Conservation (phyloP, 2,329 filamentous ascomycete genomes). For the Acrodontium crateriforme region DNA sequence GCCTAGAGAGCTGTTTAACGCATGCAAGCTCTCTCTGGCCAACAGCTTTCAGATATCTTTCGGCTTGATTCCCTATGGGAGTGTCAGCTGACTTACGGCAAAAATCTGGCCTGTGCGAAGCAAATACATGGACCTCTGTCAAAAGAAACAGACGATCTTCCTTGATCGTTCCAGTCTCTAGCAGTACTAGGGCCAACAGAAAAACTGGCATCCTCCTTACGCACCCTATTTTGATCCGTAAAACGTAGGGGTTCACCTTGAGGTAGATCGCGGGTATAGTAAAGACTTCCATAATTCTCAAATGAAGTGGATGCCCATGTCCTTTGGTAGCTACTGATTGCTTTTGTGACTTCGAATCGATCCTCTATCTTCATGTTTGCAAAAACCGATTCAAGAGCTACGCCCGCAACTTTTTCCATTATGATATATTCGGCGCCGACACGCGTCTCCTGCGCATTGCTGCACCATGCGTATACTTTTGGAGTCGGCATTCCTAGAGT, state of each 20-base stretch:
- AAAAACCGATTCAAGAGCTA: constrained; percentile 1
- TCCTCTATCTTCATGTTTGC: constrained; percentile 10
- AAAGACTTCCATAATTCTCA: constrained; percentile 21
- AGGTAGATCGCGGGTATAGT: constrained; percentile 20
- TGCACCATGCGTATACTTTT: constrained; percentile 4
- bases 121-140: constrained; percentile 27
- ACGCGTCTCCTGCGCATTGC: constrained; percentile 4
- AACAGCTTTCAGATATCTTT: constrained; percentile 22
- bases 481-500: constrained; percentile 9
- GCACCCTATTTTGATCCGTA: constrained; percentile 5
- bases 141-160: constrained; percentile 17
- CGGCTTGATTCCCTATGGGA: constrained; percentile 16
- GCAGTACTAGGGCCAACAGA: constrained; percentile 25
- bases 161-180: constrained; percentile 21
- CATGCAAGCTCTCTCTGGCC: constrained; percentile 22
- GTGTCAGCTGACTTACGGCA: too few species aligned
- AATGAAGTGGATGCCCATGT: constrained; percentile 16
- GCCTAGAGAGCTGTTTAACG: constrained; percentile 14
- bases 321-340: constrained; percentile 15
- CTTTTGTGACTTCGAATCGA: constrained; percentile 14
- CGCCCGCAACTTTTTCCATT: constrained; percentile 13
- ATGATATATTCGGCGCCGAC: constrained; percentile 8
- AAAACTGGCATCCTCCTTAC: constrained; percentile 17
- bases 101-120: too few species aligned
- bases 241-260: constrained; percentile 8